Evolutionary conservation across 805 yeast genomes (phyloP), one percentile per base, ranked within the genome.

Genomic region (Wickerhamiella sorbophila): DNA sequence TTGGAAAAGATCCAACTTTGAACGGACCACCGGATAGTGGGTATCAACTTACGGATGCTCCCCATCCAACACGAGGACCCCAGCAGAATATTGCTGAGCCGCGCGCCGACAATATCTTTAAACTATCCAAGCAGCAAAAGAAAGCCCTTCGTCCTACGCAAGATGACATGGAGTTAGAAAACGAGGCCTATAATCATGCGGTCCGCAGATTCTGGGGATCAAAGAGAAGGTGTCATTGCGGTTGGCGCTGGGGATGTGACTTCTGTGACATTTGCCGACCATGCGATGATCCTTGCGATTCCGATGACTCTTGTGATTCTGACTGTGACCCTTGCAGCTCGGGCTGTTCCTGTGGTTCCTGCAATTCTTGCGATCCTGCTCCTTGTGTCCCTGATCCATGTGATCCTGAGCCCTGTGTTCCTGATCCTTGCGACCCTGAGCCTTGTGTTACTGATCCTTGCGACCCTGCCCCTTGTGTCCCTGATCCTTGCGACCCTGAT

Each of bases 11-110:
- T 12, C 41, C 40, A 14, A 19, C 15, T 17, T 34, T 42, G 8
- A 21, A 27, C 26, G 18, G 22, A 2, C 16, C n/a, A 14, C 37
- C 37, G 14, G 17, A 33, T 24, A 9, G 12, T 9, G 14, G 9
- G 9, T 14, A 26, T 9, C 9, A 9, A 14, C 12, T 4, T 26
- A 24, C 21, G 17, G 4, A 31, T n/a, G 19, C 37, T 21, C 31
- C 10, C 18, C 16, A 26, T 34, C 12, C 15, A 14, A 17, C 43
- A 39, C 16, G 43, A 20, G 38, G 35, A 3, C 34, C 24, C n/a
- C 39, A 35, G 22, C 24, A 22, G 17, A 33, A 29, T 9, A 29
- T 15, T 15, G 22, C 26, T 20, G 26, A 27, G 34, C 40, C 32
- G 16, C 8, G 22, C 12, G 34, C 33, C 15, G 40, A 31, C 17